Conservation (phyloP, 148 eudicot genomes). For the Rhododendron ovatum region DNA sequence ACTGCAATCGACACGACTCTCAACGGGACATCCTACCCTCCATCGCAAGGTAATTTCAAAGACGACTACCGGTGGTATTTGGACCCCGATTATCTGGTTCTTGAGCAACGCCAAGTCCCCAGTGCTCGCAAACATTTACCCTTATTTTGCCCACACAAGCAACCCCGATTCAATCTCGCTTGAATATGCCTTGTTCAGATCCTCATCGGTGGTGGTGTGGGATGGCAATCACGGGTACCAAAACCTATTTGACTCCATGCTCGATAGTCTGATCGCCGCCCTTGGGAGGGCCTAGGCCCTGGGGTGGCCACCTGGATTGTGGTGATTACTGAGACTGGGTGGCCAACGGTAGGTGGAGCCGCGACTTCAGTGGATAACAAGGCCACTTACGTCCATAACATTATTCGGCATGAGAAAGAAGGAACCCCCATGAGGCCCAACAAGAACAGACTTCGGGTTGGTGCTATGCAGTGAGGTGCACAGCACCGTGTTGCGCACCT, state of each 20-base stretch:
- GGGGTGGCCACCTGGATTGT: not conserved
- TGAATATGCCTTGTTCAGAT: not conserved
- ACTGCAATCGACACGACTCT: slow-evolving; percentile 3
- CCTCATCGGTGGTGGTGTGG: not conserved
- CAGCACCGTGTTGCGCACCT: too few species aligned
- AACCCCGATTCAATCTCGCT: not conserved
- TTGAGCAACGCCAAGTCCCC: not conserved
- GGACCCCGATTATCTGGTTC: not conserved
- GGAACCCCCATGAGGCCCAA: slow-evolving; percentile 14
- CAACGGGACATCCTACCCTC: not conserved
- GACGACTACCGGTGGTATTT: not conserved
- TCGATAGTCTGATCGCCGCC: not conserved
- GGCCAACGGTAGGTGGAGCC: slow-evolving; percentile 4
- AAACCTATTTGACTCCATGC: slow-evolving; percentile 7
- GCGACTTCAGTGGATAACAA: not conserved
- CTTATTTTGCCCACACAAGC: not conserved
- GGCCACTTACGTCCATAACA: not conserved
- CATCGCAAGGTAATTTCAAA: slow-evolving; percentile 2
- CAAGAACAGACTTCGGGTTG: not conserved
- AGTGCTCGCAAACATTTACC: not conserved
- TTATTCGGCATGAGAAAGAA: not conserved
- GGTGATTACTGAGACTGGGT: not conserved
- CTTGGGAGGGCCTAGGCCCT: slow-evolving; percentile 1
- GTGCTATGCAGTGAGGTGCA: too few species aligned
- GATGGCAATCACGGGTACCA: not conserved